Conservation (phyloP, 2,329 filamentous ascomycete species). For the Cryphonectria nitschkei region DNA sequence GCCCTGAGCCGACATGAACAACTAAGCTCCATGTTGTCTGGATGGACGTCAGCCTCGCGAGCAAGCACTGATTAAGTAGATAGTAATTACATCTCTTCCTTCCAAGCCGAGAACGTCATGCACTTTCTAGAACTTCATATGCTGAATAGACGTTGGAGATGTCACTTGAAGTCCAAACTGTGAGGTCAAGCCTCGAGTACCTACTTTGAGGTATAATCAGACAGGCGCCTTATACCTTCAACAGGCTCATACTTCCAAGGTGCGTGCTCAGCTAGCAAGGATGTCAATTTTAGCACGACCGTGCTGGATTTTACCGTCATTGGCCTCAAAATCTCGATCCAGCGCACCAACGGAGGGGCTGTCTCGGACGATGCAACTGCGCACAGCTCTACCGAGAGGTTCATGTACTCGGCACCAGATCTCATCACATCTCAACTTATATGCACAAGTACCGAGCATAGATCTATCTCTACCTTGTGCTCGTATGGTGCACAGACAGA, state of each 20-base stretch:
- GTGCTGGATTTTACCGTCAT: neutral
- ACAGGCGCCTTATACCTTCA: no score
- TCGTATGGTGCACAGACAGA: neutral
- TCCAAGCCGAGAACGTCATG: no score
- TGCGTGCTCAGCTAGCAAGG: neutral
- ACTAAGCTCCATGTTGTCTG: constrained; percentile 12
- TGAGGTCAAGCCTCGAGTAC: neutral
- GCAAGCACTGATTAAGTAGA: neutral
- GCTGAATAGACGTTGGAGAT: no score
- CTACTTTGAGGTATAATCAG: no score
- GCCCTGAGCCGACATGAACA: constrained; percentile 25
- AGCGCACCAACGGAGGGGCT: neutral
- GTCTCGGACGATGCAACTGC: neutral
- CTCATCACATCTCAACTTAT: neutral
- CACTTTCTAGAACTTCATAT: no score
- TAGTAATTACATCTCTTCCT: no score
- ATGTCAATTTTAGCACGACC: neutral
- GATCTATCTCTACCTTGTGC: neutral
- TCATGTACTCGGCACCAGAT: neutral
- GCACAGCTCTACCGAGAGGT: neutral
- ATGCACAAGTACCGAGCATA: neutral
- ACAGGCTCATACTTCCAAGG: neutral
- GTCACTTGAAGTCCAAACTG: no score
- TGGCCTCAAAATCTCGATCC: neutral
- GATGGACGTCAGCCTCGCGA: constrained; percentile 12